phyloP scores from a whole-genome alignment of 2,329 filamentous ascomycete genomes.

The Exophiala xenobiotica region DNA sequence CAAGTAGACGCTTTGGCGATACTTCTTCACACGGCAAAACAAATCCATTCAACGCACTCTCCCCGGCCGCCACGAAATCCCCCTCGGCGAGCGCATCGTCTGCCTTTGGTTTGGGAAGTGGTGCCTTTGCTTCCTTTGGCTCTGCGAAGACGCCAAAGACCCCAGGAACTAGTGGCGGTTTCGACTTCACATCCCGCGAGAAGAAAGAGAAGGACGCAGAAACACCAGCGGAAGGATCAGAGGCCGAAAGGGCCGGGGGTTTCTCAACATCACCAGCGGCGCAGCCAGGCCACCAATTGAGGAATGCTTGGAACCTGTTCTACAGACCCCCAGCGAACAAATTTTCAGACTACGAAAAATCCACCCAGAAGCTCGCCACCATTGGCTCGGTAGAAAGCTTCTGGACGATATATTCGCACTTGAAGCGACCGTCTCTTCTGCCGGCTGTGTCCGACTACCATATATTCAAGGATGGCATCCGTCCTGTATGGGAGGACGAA shows the following conservation, averaged over 20 bases:
- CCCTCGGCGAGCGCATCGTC: conserved; percentile 76
- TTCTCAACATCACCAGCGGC: conserved; percentile 36
- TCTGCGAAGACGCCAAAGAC: conserved; percentile 84
- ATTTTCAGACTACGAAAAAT: conserved; percentile 98
- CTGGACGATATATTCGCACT: conserved; percentile 81
- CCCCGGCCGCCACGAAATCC: conserved; percentile 69
- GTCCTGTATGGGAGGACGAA: conserved; percentile 97
- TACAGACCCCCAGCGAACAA: conserved; percentile 87
- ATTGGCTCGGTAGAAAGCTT: conserved; percentile 86
- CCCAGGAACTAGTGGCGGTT: conserved; percentile 63
- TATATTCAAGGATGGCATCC: conserved; percentile 92
- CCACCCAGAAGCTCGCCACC: conserved; percentile 78
- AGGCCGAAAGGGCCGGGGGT: conserved; percentile 38
- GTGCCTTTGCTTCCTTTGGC: conserved; percentile 95
- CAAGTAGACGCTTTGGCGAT: conserved; percentile 73
- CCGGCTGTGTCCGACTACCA: conserved; percentile 97
- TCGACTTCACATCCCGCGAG: conserved; percentile 72
- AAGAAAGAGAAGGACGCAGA: conserved; percentile 58
- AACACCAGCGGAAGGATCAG: conserved; percentile 35
- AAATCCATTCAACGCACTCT: conserved; percentile 76
- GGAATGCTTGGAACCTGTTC: conserved; percentile 93
- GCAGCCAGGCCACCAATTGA: conserved; percentile 60
- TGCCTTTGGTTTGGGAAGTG: conserved; percentile 90
- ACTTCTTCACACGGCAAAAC: conserved; percentile 69
- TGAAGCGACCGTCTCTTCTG: conserved; percentile 83